phyloP scores from a whole-genome alignment of 2,329 filamentous ascomycete genomes.

The Pezicula carpinea region DNA sequence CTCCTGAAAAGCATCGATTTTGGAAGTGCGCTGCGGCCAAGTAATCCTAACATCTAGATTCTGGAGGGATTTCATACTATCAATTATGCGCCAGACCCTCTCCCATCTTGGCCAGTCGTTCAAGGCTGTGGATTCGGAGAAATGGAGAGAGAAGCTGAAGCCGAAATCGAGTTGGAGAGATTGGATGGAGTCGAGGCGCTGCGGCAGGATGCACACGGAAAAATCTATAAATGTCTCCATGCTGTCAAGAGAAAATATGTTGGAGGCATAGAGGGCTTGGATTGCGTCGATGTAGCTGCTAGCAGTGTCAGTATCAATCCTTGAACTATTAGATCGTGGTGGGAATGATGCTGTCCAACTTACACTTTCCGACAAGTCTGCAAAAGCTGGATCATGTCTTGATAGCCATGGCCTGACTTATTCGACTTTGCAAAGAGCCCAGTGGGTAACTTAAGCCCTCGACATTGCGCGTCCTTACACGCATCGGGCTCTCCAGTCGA shows the following conservation, averaged over 20 bases:
- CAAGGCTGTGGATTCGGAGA: constrained; percentile 7
- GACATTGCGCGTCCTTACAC: constrained; percentile 10
- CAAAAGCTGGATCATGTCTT: constrained; percentile 10
- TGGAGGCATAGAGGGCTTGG: no score
- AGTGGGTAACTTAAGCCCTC: constrained; percentile 15
- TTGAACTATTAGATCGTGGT: background rate
- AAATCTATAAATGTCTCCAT: no score
- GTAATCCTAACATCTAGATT: constrained; percentile 9
- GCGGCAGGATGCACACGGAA: no score
- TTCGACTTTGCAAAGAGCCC: constrained; percentile 4
- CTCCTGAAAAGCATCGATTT: constrained; percentile 9
- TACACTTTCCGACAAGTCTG: constrained; percentile 20
- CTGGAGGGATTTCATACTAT: constrained; percentile 14
- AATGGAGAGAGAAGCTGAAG: constrained; percentile 9
- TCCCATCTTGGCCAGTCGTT: constrained; percentile 17
- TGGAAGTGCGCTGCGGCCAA: constrained; percentile 9
- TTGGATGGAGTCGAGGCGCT: background rate
- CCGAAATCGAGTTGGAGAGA: background rate
- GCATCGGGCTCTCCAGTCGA: background rate
- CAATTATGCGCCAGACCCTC: constrained; percentile 16
- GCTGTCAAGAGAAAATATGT: no score
- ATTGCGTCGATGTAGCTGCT: no score
- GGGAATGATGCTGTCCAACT: background rate
- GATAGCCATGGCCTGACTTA: background rate
- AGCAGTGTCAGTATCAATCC: no score